phyloP scores from a whole-genome alignment of 2,329 filamentous ascomycete species.

The Ambrosiella xylebori region DNA sequence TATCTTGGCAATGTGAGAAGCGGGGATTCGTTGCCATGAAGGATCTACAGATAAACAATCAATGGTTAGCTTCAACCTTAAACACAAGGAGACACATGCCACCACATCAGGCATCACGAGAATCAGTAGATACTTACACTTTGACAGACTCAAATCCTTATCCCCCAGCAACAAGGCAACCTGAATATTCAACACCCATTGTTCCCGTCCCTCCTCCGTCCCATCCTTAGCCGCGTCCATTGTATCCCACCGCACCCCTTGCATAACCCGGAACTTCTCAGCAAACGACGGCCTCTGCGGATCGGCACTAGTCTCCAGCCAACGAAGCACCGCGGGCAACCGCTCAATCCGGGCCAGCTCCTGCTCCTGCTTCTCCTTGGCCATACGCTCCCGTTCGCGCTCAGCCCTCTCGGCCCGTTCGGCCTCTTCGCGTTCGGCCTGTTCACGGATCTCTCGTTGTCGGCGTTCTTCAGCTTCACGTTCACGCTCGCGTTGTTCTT shows the following conservation, averaged over 20 bases:
- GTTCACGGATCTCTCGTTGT: neutral
- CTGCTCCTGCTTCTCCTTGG: constrained; percentile 35
- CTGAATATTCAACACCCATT: constrained; percentile 49
- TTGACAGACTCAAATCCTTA: constrained; percentile 41
- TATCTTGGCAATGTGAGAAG: constrained; percentile 35
- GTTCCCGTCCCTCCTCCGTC: constrained; percentile 40
- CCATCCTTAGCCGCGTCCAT: constrained; percentile 36
- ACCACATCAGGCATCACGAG: neutral
- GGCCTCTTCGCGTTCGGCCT: neutral
- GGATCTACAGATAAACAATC: constrained; percentile 29
- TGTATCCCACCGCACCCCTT: constrained; percentile 47
- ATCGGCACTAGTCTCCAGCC: constrained; percentile 37
- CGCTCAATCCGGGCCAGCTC: constrained; percentile 37
- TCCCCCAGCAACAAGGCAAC: constrained; percentile 46
- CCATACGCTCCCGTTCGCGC: constrained; percentile 31
- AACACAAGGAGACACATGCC: neutral
- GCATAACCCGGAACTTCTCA: constrained; percentile 36
- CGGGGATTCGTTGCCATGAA: constrained; percentile 39
- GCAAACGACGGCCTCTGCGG: constrained; percentile 34
- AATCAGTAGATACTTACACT: constrained; percentile 31
- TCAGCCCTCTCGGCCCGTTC: constrained; percentile 25
- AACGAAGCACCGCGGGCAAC: constrained; percentile 41
- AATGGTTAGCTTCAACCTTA: neutral
- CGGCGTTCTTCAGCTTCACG: constrained; percentile 30
- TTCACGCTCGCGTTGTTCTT: constrained; percentile 23